Percentiles rank a stretch among this genome's conserved stretches.
These are phyloP conservation scores for Gnetum montanum DNA, from an alignment of 75 land plant genomes.

Conservation along the genomic window DNA sequence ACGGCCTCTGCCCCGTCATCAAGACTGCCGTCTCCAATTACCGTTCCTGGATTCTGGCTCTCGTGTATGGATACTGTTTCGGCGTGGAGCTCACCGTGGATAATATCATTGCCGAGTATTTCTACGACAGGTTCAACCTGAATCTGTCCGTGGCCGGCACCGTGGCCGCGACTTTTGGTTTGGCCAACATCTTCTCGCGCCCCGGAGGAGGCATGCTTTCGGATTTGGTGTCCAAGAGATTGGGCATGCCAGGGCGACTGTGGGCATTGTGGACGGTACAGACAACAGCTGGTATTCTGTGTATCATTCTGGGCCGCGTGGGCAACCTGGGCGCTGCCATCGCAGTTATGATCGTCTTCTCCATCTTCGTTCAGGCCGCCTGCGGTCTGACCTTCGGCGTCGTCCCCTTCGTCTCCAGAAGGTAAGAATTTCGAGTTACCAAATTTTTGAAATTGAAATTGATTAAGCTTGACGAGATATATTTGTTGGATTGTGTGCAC, in stretches of 20 bases:
- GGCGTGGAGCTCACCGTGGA: conserved; percentile 66
- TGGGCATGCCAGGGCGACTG: conserved; percentile 75
- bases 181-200: conserved; percentile 57
- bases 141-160: conserved; percentile 65
- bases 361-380: conserved; percentile 63
- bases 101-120: conserved; percentile 62
- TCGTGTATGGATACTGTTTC: conserved; percentile 58
- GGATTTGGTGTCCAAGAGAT: conserved; percentile 26
- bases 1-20: conserved; percentile 47
- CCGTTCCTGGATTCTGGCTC: conserved; percentile 61
- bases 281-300: conserved; percentile 59
- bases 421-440: no score
- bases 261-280: conserved; percentile 77
- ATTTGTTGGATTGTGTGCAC: neutral
- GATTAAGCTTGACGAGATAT: neutral
- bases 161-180: conserved; percentile 56
- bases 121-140: conserved; percentile 54
- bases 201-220: conserved; percentile 59
- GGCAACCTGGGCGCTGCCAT: conserved; percentile 33
- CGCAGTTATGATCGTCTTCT: conserved; percentile 66
- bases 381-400: conserved; percentile 77
- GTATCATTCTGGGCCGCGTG: conserved; percentile 46
- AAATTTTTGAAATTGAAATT: neutral
- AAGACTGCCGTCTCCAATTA: conserved; percentile 68
- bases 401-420: conserved; percentile 72